These are phyloP conservation scores for sunflower (Helianthus annuus) DNA, from an alignment of 129 eudicot genomes.

Conservation along the genomic window DNA sequence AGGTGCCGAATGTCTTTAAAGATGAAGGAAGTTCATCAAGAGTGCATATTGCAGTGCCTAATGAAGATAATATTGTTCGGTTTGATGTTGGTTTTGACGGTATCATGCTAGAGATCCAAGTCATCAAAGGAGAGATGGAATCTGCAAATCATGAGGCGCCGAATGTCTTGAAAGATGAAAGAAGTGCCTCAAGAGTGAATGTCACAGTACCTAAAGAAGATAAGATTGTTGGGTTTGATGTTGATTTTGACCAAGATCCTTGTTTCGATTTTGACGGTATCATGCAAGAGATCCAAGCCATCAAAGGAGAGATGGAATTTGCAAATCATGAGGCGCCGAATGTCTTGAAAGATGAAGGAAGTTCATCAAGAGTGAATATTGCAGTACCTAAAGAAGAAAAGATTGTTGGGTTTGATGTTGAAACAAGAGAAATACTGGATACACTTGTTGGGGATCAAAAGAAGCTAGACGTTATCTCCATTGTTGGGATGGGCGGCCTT, in stretches of 20 bases:
- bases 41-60: too few species aligned
- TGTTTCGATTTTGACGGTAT: slow-evolving; percentile 6
- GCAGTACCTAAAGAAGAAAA: slow-evolving; percentile 10
- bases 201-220: slow-evolving; percentile 3
- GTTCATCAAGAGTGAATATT: background rate
- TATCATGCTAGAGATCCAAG: slow-evolving; percentile 5
- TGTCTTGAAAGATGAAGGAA: slow-evolving; percentile 6
- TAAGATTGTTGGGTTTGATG: slow-evolving; percentile 32
- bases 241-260: background rate
- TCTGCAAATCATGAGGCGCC: background rate
- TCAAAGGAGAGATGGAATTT: slow-evolving; percentile 11
- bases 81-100: slow-evolving; percentile 19
- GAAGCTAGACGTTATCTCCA: slow-evolving; percentile 29
- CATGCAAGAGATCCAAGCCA: background rate
- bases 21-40: too few species aligned
- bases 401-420: slow-evolving; percentile 33
- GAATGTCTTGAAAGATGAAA: slow-evolving; percentile 2
- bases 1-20: too few species aligned
- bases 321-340: background rate
- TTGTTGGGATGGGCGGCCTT: slow-evolving; percentile 51
- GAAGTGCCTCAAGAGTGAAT: slow-evolving; percentile 8
- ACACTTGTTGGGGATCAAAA: slow-evolving; percentile 18
- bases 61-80: slow-evolving; percentile 29
- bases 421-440: slow-evolving; percentile 13
- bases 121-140: slow-evolving; percentile 9